Evolutionary conservation across 2,329 filamentous ascomycete species (phyloP).

Genomic region (Capronia epimyces): DNA sequence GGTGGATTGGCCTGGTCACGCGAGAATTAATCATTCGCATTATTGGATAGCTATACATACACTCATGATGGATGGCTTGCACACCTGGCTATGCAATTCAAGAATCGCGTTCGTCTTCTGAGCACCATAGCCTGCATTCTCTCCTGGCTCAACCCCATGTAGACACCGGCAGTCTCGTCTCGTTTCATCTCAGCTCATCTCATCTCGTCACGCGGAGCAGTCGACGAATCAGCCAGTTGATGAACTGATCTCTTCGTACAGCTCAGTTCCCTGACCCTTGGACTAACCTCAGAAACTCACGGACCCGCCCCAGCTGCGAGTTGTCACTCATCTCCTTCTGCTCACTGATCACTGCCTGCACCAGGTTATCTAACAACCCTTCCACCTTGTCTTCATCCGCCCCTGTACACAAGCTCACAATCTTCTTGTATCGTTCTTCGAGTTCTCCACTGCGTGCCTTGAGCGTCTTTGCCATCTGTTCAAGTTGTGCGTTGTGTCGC

Average conservation of each 20-base stretch:
- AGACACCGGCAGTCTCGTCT: too few species aligned
- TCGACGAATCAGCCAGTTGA: neutral
- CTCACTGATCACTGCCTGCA: slow-evolving; percentile 61
- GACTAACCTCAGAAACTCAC: slow-evolving; percentile 73
- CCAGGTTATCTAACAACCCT: slow-evolving; percentile 67
- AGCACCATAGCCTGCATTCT: too few species aligned
- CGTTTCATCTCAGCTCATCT: neutral
- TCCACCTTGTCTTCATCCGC: slow-evolving; percentile 76
- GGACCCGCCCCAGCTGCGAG: slow-evolving; percentile 68
- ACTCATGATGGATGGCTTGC: too few species aligned
- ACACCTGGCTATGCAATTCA: too few species aligned
- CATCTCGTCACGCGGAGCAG: too few species aligned
- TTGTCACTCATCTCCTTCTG: slow-evolving; percentile 60
- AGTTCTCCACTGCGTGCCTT: slow-evolving; percentile 76
- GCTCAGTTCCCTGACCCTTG: slow-evolving; percentile 47
- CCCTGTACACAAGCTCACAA: slow-evolving; percentile 80
- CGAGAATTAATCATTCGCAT: too few species aligned
- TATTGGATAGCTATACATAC: too few species aligned
- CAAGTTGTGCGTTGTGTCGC: slow-evolving; percentile 61
- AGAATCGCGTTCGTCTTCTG: too few species aligned
- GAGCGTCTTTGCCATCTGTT: slow-evolving; percentile 63
- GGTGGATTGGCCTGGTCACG: too few species aligned
- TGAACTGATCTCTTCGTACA: neutral
- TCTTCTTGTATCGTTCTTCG: slow-evolving; percentile 79
- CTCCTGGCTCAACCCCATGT: too few species aligned